A percentile compares a stretch with the other conserved stretches of the same genome.
Evolutionary conservation across 805 yeast species (phyloP).

Genomic region (Wickerhamiella hasegawae): DNA sequence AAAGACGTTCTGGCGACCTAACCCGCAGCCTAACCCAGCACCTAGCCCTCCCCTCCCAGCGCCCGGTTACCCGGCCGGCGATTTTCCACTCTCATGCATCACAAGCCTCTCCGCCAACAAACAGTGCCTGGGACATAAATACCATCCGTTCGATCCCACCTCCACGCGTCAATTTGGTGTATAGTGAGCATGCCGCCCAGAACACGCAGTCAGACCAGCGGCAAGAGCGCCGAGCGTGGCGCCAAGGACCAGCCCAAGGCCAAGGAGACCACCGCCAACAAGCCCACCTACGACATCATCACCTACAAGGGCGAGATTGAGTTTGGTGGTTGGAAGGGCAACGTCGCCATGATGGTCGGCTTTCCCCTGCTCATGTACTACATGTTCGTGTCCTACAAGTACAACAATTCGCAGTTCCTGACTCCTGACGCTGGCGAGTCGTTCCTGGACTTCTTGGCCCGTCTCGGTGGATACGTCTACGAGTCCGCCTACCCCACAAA

Average conservation of each 20-base stretch:
- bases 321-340: slow-evolving; percentile 89
- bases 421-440: slow-evolving; percentile 44
- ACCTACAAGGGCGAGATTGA: slow-evolving; percentile 28
- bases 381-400: slow-evolving; percentile 84
- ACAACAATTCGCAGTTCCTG: slow-evolving; percentile 60
- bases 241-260: neutral
- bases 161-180: too few species aligned
- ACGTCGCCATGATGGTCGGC: slow-evolving; percentile 76
- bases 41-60: too few species aligned
- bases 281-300: slow-evolving; percentile 10
- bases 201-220: too few species aligned
- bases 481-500: slow-evolving; percentile 28
- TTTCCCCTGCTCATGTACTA: slow-evolving; percentile 92
- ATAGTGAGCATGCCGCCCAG: too few species aligned
- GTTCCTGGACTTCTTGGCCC: slow-evolving; percentile 27
- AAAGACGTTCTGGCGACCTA: too few species aligned
- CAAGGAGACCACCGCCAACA: too few species aligned
- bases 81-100: too few species aligned
- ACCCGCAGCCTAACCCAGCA: too few species aligned
- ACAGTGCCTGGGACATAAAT: too few species aligned
- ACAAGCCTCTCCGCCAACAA: too few species aligned
- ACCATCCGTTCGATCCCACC: too few species aligned
- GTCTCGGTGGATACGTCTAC: slow-evolving; percentile 30
- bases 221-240: neutral
- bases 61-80: too few species aligned